Evolutionary conservation across 148 eudicot genomes (phyloP), one percentile per base, ranked within the genome.

Genomic region (Pharnaceum exiguum): DNA sequence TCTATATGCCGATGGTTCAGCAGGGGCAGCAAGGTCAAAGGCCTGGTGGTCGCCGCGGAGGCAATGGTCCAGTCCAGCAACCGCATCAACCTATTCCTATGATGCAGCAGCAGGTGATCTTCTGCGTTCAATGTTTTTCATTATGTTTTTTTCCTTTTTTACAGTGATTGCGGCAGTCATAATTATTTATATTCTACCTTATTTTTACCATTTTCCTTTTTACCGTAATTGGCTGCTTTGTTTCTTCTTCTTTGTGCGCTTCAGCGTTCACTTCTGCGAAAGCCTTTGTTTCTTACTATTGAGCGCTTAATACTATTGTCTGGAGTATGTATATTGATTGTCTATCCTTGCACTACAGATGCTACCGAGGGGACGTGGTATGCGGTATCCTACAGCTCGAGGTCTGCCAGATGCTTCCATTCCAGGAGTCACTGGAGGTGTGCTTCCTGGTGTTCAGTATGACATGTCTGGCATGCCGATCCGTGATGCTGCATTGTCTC

Each of bases 1-100:
- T 81, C 73, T 89, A 70, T 49, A 36, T 86, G 82, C 88, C 97
- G 24, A 67, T 89, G 82, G 77, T 81, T 58, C 94, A 69, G 56
- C 96, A 73, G 50, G 94, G 85, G 13, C 90, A 81, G 57, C 89
- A 71, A 36, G 89, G 82, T n/a, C 95, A 72, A 38, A 84, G 84
- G 43, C 85, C 90, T 23, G 77, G 72, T 75, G 88, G 90, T 38
- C 67, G 95, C 59, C 86, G 82, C 43, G 66, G 67, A 1, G 84
- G 77, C 24, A 57, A 69, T 27, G 65, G 61, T 60, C 79, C 95
- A 28, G 75, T 66, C 59, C 91, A 71, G 67, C 97, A 81, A 65
- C 61, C 59, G 17, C 87, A 79, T 29, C 95, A 81, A 60, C 86
- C 86, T 29, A 63, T 81, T 23, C 87, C 83, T 0, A 35, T 77